A percentile compares a stretch with the other conserved stretches of the same genome.
These are phyloP conservation scores for Candida peoriensis DNA, from an alignment of 805 yeast species.

Conservation along the genomic window DNA sequence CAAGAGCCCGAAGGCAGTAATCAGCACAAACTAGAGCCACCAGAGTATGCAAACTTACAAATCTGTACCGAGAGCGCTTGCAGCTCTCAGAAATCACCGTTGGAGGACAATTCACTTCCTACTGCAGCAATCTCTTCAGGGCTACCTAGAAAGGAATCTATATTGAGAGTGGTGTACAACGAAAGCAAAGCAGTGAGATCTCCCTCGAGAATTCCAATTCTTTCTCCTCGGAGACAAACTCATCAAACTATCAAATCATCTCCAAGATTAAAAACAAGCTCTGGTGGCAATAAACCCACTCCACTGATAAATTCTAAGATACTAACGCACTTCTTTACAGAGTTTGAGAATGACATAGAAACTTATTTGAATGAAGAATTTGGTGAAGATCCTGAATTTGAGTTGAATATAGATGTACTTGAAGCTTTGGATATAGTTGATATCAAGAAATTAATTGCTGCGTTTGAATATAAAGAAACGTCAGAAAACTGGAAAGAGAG, in stretches of 20 bases:
- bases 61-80: too few relatives aligned
- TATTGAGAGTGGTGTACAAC: slow-evolving; percentile 5
- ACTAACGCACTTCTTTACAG: not conserved
- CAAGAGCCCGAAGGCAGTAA: too few relatives aligned
- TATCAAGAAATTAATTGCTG: slow-evolving; percentile 7
- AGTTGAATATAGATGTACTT: slow-evolving; percentile 4
- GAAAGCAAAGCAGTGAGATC: slow-evolving; percentile 1
- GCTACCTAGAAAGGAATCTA: slow-evolving; percentile 6
- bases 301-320: not conserved
- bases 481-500: slow-evolving; percentile 20
- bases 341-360: slow-evolving; percentile 7
- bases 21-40: too few relatives aligned
- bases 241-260: not conserved
- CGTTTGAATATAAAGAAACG: slow-evolving; percentile 15
- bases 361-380: slow-evolving; percentile 12
- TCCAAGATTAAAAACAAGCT: not conserved
- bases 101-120: not conserved
- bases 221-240: not conserved
- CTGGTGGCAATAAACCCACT: not conserved
- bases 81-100: too few relatives aligned
- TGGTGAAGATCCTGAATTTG: slow-evolving; percentile 18
- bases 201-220: slow-evolving; percentile 1
- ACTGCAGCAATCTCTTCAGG: not conserved
- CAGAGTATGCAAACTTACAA: too few relatives aligned
- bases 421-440: slow-evolving; percentile 3